Evolutionary conservation across 257 asterid species (phyloP), one percentile per base, ranked within the genome.

Genomic region (Cinchona pubescens): DNA sequence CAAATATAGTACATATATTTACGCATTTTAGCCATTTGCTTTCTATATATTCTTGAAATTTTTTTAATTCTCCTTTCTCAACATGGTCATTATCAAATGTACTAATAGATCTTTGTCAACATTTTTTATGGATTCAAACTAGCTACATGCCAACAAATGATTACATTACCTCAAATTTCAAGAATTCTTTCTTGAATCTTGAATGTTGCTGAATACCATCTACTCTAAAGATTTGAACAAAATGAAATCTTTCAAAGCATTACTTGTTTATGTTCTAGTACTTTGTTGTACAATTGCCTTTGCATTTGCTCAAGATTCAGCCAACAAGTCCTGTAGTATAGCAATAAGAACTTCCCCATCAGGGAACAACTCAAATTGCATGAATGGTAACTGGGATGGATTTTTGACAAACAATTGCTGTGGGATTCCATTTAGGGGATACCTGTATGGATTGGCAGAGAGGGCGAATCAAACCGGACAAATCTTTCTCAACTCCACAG

Each of bases 331-430:
- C n/a, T n/a, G 96, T 79, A 51, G 71, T 45, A 79, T 92, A 42
- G 83, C 82, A 40, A 27, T 76, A 9, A 37, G 35, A 59, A 72
- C 49, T 12, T 84, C 84, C 6, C 82, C 85, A 49, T 43, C 82
- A 70, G 83, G 77, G 79, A 83, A 77, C 18, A 43, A 71, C 38
- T 27, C 87, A 45, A 61, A 48, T 34, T 42, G 60, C 37, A 18
- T 45, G 11, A 78, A 63, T 45, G 84, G 80, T 16, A 74, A 75
- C 73, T 91, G 93, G 91, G 87, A 76, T 71, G 95, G 90, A 69
- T 89, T 89, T 69, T 53, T 86, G 65, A 76, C 14, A 45, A 83
- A 42, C 34, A 69, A 45, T 4, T 84, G 82, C 75, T 89, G 93
- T 61, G 82, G 67, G 38, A 13, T 1, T 43, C 65, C 85, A 0